Evolutionary conservation across 2,329 filamentous ascomycete species (phyloP), one percentile per base, ranked within the genome.

Genomic region (Hymenoscyphus salicellus): DNA sequence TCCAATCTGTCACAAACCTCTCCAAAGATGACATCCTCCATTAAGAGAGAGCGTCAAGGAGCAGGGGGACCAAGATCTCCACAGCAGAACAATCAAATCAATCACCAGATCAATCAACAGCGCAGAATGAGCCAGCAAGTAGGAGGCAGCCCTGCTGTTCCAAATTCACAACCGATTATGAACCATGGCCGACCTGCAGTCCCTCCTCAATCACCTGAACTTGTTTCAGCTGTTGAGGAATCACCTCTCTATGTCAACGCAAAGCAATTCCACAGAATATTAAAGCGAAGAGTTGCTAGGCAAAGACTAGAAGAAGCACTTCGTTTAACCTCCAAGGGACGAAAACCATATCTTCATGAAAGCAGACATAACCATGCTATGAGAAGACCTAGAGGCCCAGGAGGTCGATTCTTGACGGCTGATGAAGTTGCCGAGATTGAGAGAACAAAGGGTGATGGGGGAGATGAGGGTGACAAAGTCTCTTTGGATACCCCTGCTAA

Each of bases 361-460:
- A 98, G 94, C 30, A 86, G 95, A 74, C 95, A 99, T 78, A 98
- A 98, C 75, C 95, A 99, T 78, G 95, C 95, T 10, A 99, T 99
- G 95, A 88, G 95, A 64, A 84, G 95, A 72, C 95, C 95, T 32
- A 87, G 95, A 75, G 95, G 95, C 17, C 95, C 95, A 0, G 95
- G 95, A 61, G 95, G 95, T 26, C 89, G 95, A 28, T 99, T 99
- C 83, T 80, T 99, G 77, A 99, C 95, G 0, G 94, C 95, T 1
- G 95, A 98, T 64, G 95, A 99, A 77, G 93, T 97, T 3, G 92
- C 93, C 5, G 89, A 90, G 60, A 93, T 97, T 82, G 93, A 97
- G 74, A 86, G 87, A 71, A 85, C 85, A 72, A 80, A 78, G 60
- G 71, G 75, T 69, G 73, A 76, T 59, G 76, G 75, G 46, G 74